phyloP scores from a whole-genome alignment of 2,329 filamentous ascomycete species.

The Botrytis aclada region DNA sequence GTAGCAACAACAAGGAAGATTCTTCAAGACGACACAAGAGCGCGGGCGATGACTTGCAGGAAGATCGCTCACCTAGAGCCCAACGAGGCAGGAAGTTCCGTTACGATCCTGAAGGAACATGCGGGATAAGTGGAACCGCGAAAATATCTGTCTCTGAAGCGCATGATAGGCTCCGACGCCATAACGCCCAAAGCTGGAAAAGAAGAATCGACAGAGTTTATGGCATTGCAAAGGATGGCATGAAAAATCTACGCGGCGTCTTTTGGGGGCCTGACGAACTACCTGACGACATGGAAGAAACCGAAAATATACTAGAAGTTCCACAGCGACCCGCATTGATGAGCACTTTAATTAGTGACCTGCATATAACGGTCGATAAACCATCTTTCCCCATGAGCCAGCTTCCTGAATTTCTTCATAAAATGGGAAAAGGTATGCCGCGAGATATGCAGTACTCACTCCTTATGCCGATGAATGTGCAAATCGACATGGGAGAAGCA shows the following conservation, averaged over 20 bases:
- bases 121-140: conserved; percentile 67
- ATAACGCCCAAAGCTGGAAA: conserved; percentile 92
- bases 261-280: conserved; percentile 82
- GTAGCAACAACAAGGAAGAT: conserved; percentile 31
- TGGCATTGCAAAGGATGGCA: conserved; percentile 65
- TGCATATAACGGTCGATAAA: conserved; percentile 84
- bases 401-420: conserved; percentile 78
- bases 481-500: conserved; percentile 86
- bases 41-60: conserved; percentile 22
- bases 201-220: conserved; percentile 79
- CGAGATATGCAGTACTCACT: conserved; percentile 86
- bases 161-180: conserved; percentile 66
- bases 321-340: conserved; percentile 82
- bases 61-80: conserved; percentile 32
- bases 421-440: conserved; percentile 95
- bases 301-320: conserved; percentile 80
- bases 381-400: conserved; percentile 84
- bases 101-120: conserved; percentile 79
- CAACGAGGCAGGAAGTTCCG: conserved; percentile 47
- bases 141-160: conserved; percentile 76
- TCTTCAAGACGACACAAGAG: conserved; percentile 35
- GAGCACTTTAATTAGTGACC: conserved; percentile 75
- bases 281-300: conserved; percentile 77
- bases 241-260: conserved; percentile 72
- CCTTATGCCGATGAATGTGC: conserved; percentile 83